A percentile compares a stretch with the other conserved stretches of the same genome.
phyloP scores from a whole-genome alignment of 2,329 filamentous ascomycete genomes.

The Pseudocercospora vitis region DNA sequence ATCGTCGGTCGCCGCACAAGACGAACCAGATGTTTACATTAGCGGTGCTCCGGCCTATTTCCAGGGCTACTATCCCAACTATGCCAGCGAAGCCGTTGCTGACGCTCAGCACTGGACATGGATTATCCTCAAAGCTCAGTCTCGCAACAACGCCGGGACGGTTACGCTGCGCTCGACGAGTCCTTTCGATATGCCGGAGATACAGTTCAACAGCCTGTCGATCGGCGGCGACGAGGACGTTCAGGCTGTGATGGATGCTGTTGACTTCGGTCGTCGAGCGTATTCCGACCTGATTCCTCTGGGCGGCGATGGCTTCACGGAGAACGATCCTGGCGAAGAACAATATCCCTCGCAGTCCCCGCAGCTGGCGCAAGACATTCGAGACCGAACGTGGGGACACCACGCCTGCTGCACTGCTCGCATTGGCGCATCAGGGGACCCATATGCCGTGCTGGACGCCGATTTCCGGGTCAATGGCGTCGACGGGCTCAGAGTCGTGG shows the following conservation, averaged over 20 bases:
- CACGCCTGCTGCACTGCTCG: conserved; percentile 58
- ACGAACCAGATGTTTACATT: conserved; percentile 56
- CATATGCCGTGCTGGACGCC: conserved; percentile 57
- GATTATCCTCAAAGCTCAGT: conserved; percentile 61
- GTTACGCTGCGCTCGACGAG: conserved; percentile 62
- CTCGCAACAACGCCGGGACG: conserved; percentile 61
- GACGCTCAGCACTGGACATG: conserved; percentile 50
- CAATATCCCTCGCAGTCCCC: background rate
- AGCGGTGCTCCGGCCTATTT: conserved; percentile 58
- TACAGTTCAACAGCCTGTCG: conserved; percentile 62
- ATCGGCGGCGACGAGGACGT: conserved; percentile 48
- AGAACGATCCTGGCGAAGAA: conserved; percentile 43
- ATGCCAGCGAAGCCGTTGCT: conserved; percentile 47
- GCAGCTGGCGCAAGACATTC: background rate
- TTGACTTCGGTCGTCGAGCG: conserved; percentile 51
- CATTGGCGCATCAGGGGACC: conserved; percentile 57
- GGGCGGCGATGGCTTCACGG: conserved; percentile 44
- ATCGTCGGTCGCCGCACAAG: conserved; percentile 39
- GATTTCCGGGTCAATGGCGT: conserved; percentile 60
- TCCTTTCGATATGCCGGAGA: conserved; percentile 63
- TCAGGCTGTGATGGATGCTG: conserved; percentile 56
- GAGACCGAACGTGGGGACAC: conserved; percentile 56
- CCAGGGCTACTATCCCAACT: conserved; percentile 58
- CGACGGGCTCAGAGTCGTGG: conserved; percentile 59
- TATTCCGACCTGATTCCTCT: conserved; percentile 42